Percentiles rank a stretch among this genome's conserved stretches.
Conservation (phyloP, 148 eudicot genomes). For the Nepenthes gracilis region DNA sequence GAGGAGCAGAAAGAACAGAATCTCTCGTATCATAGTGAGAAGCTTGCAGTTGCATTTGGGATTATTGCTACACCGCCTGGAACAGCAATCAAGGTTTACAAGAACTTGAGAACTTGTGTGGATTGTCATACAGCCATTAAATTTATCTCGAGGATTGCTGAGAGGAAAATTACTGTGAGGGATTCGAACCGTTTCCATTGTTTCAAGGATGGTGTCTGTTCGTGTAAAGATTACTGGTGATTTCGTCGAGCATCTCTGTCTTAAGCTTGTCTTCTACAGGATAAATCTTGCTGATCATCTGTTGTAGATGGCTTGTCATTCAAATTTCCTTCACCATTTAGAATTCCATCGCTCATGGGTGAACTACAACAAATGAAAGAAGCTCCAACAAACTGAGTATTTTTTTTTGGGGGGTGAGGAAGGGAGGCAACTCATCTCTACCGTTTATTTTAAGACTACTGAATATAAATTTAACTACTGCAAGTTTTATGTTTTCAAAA, state of each 20-base stretch:
- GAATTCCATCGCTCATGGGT: no score
- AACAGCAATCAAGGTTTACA: slow-evolving; percentile 31
- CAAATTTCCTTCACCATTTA: no score
- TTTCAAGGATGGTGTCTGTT: slow-evolving; percentile 42
- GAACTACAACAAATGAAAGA: no score
- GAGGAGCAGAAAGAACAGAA: slow-evolving; percentile 60
- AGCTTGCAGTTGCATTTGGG: slow-evolving; percentile 52
- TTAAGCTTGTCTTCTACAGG: no score
- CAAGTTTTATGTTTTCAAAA: no score
- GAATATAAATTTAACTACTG: no score
- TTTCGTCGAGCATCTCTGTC: not conserved
- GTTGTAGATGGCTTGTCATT: no score
- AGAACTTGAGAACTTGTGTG: slow-evolving; percentile 39
- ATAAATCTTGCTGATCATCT: no score
- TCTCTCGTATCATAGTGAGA: slow-evolving; percentile 54
- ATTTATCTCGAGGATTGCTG: slow-evolving; percentile 27
- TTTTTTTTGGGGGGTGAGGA: no score
- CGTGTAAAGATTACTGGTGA: slow-evolving; percentile 50
- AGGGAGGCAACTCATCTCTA: no score
- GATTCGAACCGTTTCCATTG: slow-evolving; percentile 51
- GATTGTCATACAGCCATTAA: slow-evolving; percentile 42
- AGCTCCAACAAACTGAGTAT: no score
- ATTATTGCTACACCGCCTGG: slow-evolving; percentile 41
- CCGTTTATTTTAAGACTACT: no score
- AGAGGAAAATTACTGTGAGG: slow-evolving; percentile 25